phyloP scores from a whole-genome alignment of 2,329 filamentous ascomycete species.

The Sarocladium brachiariae region DNA sequence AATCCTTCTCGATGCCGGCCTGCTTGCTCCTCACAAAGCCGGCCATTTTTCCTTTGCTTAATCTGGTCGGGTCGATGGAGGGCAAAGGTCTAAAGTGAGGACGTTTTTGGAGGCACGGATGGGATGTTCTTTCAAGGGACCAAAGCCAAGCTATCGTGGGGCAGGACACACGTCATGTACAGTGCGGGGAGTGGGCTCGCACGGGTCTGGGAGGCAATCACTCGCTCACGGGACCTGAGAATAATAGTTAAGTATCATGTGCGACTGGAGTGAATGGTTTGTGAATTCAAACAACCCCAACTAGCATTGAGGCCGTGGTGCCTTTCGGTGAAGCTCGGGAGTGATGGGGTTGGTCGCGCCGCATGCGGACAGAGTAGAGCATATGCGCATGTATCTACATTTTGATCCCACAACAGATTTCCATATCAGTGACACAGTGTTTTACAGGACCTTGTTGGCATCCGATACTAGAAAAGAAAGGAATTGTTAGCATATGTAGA shows the following conservation, averaged over 20 bases:
- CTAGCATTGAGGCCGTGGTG: neutral
- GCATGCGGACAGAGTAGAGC: neutral
- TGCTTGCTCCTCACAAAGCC: conserved; percentile 88
- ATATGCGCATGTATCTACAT: neutral
- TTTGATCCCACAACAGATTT: neutral
- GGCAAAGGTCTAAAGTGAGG: neutral
- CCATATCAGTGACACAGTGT: neutral
- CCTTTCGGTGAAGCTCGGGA: conserved; percentile 1
- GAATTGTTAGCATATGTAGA: neutral
- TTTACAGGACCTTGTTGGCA: conserved; percentile 8
- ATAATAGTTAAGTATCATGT: too few relatives aligned
- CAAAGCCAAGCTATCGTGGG: conserved; percentile 8
- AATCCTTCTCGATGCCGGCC: conserved; percentile 83
- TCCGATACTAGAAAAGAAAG: conserved; percentile 1
- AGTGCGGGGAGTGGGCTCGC: conserved; percentile 3
- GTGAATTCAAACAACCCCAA: neutral
- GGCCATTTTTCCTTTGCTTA: conserved; percentile 51
- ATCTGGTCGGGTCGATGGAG: neutral
- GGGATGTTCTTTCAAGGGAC: neutral
- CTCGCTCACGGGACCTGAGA: neutral
- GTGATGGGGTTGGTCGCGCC: too few relatives aligned
- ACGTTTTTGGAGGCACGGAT: conserved; percentile 1
- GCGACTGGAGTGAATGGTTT: neutral
- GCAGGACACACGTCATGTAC: conserved; percentile 9
- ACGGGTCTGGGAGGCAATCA: neutral